phyloP scores from a whole-genome alignment of 495 filamentous ascomycete genomes.

The Lasiosphaeriaceae sp. region DNA sequence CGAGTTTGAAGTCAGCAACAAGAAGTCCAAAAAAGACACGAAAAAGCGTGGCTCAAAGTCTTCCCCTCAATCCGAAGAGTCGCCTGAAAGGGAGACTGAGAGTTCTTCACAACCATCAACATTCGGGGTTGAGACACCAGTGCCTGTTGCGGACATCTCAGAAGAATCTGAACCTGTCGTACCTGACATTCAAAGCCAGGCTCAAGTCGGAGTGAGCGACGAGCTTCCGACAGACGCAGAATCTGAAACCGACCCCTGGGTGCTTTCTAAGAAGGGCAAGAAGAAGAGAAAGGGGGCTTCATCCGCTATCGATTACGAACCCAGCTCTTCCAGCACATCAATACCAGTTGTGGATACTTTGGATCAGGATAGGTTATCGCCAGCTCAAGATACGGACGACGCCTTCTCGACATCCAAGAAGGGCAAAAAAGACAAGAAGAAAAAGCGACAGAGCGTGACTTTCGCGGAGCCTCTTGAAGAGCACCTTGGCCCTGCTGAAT shows the following conservation, averaged over 20 bases:
- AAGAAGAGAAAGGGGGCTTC: not conserved
- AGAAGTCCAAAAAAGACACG: conserved; percentile 19
- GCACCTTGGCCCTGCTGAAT: not conserved
- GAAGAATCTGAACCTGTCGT: not conserved
- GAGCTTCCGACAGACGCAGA: not conserved
- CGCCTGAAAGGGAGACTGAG: not conserved
- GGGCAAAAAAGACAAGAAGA: conserved; percentile 24
- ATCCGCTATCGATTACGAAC: conserved; percentile 1
- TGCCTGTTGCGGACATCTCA: not conserved
- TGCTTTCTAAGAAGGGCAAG: not conserved
- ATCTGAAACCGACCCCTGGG: not conserved
- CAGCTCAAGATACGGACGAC: conserved; percentile 6
- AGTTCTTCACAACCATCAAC: not conserved
- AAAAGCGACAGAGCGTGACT: conserved; percentile 35
- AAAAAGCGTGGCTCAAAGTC: conserved; percentile 19
- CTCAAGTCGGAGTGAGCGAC: not conserved
- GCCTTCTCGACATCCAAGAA: conserved; percentile 1
- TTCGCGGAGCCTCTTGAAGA: conserved; percentile 26
- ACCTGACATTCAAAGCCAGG: not conserved
- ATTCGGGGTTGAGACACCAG: not conserved
- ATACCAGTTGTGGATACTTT: not conserved
- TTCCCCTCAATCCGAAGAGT: not conserved
- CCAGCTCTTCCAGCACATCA: not conserved
- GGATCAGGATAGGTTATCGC: not conserved
- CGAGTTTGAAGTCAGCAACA: not conserved